Conservation (phyloP, 192 early-diverging fungal genomes). For the Pilaira anomala region DNA sequence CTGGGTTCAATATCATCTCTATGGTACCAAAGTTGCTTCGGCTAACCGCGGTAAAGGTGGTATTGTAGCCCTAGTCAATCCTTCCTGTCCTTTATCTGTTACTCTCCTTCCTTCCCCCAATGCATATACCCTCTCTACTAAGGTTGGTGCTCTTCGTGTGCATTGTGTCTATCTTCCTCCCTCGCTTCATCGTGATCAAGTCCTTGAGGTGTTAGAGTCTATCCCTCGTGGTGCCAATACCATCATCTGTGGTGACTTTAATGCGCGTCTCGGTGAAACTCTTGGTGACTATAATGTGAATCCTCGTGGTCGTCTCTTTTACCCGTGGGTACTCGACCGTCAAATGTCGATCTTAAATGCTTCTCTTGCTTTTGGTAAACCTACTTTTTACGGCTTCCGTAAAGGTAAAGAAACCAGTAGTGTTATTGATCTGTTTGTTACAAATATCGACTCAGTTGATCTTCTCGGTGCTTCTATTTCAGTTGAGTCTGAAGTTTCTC, state of each 20-base stretch:
- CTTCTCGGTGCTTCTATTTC: not conserved
- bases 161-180: constrained; percentile 25
- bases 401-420: not conserved
- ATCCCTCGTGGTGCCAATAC: constrained; percentile 7
- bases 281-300: constrained; percentile 6
- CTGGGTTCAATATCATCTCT: too few species aligned
- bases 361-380: constrained; percentile 6
- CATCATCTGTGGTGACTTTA: constrained; percentile 28
- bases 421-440: constrained; percentile 19
- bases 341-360: not conserved
- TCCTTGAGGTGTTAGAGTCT: constrained; percentile 2
- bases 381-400: constrained; percentile 2
- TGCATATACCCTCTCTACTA: not conserved
- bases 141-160: not conserved
- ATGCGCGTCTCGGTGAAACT: constrained; percentile 1
- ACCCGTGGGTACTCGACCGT: not conserved
- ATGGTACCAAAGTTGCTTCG: too few species aligned
- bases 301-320: not conserved
- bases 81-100: constrained; percentile 5
- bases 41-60: not conserved
- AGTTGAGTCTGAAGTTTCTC: constrained; percentile 3
- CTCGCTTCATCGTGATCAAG: not conserved
- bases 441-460: not conserved
- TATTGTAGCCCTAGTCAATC: not conserved
- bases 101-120: not conserved